These are phyloP conservation scores for Dianthus caryophyllus DNA, from an alignment of 148 eudicot genomes.

Conservation along the genomic window DNA sequence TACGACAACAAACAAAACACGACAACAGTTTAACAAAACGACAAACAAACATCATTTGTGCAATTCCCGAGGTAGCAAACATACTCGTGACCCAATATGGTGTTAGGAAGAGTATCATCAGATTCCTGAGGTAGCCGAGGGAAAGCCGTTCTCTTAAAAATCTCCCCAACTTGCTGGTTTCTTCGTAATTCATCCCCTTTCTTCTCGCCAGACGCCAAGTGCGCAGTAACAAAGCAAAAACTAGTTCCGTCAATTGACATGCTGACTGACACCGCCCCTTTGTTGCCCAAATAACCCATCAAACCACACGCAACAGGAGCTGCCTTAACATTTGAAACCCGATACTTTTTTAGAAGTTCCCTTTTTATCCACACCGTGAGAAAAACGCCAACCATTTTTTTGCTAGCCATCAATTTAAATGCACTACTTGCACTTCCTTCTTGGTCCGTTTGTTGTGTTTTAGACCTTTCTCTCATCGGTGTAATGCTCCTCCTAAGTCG, in stretches of 20 bases:
- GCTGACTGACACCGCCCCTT: constrained; percentile 67
- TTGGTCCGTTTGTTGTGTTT: constrained; percentile 29
- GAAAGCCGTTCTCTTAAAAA: constrained; percentile 42
- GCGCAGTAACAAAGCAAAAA: constrained; percentile 65
- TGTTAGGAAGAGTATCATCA: constrained; percentile 36
- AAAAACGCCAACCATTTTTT: constrained; percentile 62
- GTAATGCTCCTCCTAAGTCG: constrained; percentile 18
- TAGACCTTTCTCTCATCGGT: constrained; percentile 32
- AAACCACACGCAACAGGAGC: constrained; percentile 33
- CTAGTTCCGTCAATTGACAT: constrained; percentile 59
- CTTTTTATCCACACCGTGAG: constrained; percentile 42
- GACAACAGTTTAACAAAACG: neutral
- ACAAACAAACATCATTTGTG: neutral
- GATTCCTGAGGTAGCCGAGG: constrained; percentile 41
- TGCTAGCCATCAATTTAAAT: constrained; percentile 41
- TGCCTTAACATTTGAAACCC: constrained; percentile 44
- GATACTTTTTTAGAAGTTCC: constrained; percentile 38
- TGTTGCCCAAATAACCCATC: constrained; percentile 32
- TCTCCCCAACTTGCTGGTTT: constrained; percentile 61
- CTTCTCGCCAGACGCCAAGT: constrained; percentile 73
- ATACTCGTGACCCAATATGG: constrained; percentile 52
- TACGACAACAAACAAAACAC: constrained; percentile 6
- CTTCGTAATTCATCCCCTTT: constrained; percentile 73
- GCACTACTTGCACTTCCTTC: constrained; percentile 31
- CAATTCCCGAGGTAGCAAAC: too few species aligned